These are phyloP conservation scores for Backusella liffmaniae DNA, from an alignment of 192 early-diverging fungal genomes.

Conservation along the genomic window DNA sequence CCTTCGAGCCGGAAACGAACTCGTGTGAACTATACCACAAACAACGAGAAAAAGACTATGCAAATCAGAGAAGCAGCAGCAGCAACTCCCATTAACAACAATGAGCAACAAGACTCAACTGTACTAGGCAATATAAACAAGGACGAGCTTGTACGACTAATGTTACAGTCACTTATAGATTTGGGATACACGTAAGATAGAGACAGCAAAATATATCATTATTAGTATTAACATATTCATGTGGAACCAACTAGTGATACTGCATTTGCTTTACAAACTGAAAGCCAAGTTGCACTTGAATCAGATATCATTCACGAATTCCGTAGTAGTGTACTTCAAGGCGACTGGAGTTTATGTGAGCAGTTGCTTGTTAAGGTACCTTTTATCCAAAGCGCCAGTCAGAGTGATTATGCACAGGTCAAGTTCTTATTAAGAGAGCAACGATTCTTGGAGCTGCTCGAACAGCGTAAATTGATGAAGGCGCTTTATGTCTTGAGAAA, in stretches of 20 bases:
- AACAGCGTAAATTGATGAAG: conserved; percentile 61
- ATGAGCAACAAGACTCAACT: background rate
- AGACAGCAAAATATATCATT: background rate
- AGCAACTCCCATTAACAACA: background rate
- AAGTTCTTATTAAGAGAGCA: conserved; percentile 83
- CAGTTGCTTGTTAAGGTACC: conserved; percentile 48
- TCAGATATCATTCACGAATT: conserved; percentile 67
- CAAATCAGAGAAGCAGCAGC: background rate
- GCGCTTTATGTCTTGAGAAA: conserved; percentile 78
- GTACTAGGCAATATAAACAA: conserved; percentile 25
- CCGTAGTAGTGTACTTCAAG: conserved; percentile 67
- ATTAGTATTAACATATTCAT: too few relatives aligned
- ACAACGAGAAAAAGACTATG: background rate
- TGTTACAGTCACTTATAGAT: conserved; percentile 83
- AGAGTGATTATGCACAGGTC: conserved; percentile 30
- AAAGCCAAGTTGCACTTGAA: conserved; percentile 81
- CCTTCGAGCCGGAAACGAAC: conserved; percentile 4
- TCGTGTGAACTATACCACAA: conserved; percentile 2
- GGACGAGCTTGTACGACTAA: conserved; percentile 83
- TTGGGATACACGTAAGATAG: conserved; percentile 71
- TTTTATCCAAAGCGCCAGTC: background rate
- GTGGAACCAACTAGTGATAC: conserved; percentile 50
- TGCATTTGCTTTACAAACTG: conserved; percentile 66
- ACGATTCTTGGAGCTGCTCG: conserved; percentile 89
- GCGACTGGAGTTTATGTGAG: conserved; percentile 76